These are phyloP conservation scores for Gracilaria caudata DNA, from an alignment of 23 red algal species.

Conservation along the genomic window DNA sequence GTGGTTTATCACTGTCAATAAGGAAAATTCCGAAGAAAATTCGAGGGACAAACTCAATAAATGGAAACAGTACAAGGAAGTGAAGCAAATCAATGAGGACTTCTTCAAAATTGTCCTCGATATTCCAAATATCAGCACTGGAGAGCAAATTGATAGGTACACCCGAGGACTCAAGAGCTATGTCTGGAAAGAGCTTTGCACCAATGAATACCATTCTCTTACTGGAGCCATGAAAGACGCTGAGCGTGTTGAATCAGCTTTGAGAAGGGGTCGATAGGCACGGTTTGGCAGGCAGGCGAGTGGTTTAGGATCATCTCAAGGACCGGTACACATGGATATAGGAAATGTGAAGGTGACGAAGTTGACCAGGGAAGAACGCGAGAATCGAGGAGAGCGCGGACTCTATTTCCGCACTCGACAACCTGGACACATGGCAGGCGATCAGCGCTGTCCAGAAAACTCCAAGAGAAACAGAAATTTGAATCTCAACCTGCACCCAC, in stretches of 20 bases:
- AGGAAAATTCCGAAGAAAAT: constrained; percentile 41
- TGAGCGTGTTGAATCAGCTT: not conserved
- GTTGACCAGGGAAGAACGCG: not conserved
- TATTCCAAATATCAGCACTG: constrained; percentile 25
- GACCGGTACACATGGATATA: not conserved
- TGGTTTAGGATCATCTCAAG: not conserved
- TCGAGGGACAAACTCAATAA: constrained; percentile 7
- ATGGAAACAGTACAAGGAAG: constrained; percentile 20
- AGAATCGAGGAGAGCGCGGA: not conserved
- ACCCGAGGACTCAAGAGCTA: constrained; percentile 3
- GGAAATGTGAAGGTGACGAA: constrained; percentile 21
- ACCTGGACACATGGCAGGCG: not conserved
- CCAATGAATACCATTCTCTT: constrained; percentile 6
- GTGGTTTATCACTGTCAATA: constrained; percentile 5
- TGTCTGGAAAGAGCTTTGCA: constrained; percentile 22
- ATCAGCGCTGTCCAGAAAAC: not conserved
- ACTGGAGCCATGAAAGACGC: constrained; percentile 3
- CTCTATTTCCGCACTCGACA: constrained; percentile 17
- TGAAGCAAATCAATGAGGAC: constrained; percentile 8
- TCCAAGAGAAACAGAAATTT: constrained; percentile 7
- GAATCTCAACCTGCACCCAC: not conserved
- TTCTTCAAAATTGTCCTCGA: constrained; percentile 17
- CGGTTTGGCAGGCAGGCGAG: not conserved
- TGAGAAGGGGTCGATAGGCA: not conserved
- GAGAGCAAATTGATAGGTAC: constrained; percentile 25